Base-by-base conservation (phyloP, 2,329 filamentous ascomycete species). In the Penicillium decumbens region DNA sequence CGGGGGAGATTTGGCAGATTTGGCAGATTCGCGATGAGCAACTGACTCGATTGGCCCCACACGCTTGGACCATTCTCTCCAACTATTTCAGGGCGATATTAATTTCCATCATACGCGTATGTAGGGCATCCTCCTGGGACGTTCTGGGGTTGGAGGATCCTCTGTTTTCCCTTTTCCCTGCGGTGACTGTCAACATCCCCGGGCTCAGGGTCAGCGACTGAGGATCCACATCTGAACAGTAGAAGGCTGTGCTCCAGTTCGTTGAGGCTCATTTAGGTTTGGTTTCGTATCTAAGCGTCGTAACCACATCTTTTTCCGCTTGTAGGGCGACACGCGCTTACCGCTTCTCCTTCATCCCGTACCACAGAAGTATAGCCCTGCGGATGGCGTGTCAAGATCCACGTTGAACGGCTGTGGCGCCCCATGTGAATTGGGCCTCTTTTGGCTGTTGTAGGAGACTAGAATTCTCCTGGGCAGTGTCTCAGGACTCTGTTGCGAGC, bases 1-100 rank as follows among this genome's bases (percentile, higher is more conserved):
- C 52, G 33, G 47, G 54, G 54, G 37, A 33, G 32, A 33, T 33
- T 33, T 33, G 32, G 18, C 33, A 10, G 33, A 37, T 37, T 37
- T 12, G 18, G 23, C 33, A 20, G 8, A 2, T 37, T 9, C 32
- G 5, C 32, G 2, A 24, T 20, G 39, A 1, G 7, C 2, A 18
- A 18, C 15, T 18, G 15, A 18, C 15, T 18, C 7, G 27, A 20
- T 40, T 33, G 41, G 55, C 53, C 55, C 55, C 38, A 40, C 33
- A 37, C 32, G 30, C 30, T 33, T 33, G 15, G 33, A 37, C 33
- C 18, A 20, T 20, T n/a, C 25, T 27, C 25, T 4, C 4, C 4
- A 9, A 8, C n/a, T 15, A 9, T n/a, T 8, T 35, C 20, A 23
- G 1, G 15, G 20, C 20, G 4, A 33, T 33, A 15, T 33, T 33